Base-by-base conservation (phyloP, 83 land plant genomes). In the Picea engelmannii region DNA sequence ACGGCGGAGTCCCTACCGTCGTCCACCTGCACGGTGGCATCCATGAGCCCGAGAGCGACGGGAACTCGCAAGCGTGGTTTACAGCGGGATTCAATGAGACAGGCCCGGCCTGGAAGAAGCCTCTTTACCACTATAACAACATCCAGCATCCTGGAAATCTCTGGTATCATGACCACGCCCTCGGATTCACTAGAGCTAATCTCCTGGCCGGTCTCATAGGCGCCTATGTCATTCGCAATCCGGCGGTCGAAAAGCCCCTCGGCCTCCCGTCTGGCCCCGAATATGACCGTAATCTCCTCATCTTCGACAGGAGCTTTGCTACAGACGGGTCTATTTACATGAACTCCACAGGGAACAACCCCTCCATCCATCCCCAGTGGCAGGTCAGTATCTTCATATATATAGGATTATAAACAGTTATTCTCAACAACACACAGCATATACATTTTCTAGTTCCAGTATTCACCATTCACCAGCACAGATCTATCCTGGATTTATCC, bases 341-440 rank as follows among this genome's bases (percentile, higher is more conserved):
- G 87, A 88, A 91, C 66, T 12, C 84, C 64, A 90, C 87, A 3
- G 99, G 99, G 17, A 78, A 91, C 86, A 93, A 94, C 63, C 98
- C 99, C 13, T 40, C 62, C 20, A 92, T 96, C 35, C 99, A 96
- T 62, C 99, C 97, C 6, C 92, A 92, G 71, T 96, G 99, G 99
- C 95, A 78, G 80, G 73, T 81, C 42, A 6, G 58, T 55, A 55
- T 55, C 13, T 55, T 55, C 58, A 55, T 11, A 55, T 12, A 55
- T 2, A 49, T 49, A 49, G 67, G 21, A 65, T 20, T 65, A 42
- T 6, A 42, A 42, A 42, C 49, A 47, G 10, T 47, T 47, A 7
- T 47, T 47, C 49, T 47, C 10, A 47, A 47, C 9, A 47, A 47
- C 8, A 47, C 49, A 47, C 49, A 66, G 25, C 12, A 55, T 55